Evolutionary conservation across 805 yeast species (phyloP), one percentile per base, ranked within the genome.

Genomic region (Sugiyamaella valdiviana): DNA sequence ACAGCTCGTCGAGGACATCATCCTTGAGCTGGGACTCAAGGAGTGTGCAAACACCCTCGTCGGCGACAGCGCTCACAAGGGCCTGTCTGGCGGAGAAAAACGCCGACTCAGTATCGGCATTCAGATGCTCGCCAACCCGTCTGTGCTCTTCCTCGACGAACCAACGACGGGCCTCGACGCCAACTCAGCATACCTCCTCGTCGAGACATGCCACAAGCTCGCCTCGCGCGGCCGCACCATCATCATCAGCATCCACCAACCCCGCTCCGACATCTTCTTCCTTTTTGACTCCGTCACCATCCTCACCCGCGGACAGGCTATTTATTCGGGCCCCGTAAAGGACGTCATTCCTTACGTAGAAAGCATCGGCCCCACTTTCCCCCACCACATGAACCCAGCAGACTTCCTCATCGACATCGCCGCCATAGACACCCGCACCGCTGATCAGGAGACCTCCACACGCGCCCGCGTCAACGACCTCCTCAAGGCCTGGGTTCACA

Each of bases 151-250:
- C 57, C 65, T 87, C 39, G 96, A 87, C 63, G 95, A 87, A 57
- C 95, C 95, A 5, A 87, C 95, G 0, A 86, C 95, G 0, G 95
- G 95, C 0, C 66, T 87, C 29, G 95, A 87, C 63, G 81, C 95
- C 4, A 80, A 79, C 52, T 80, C 89, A 10, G 90, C 95, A 0
- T 76, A 73, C 54, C 67, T 80, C 48, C 69, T 87, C 32, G 75
- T 87, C 14, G 68, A 74, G 40, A 78, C 86, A 0, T 71, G 88
- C 47, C 76, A 79, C 54, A 72, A 76, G 49, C 68, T 83, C 32
- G 80, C 85, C 0, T 61, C 61, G 39, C 63, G 67, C 12, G 90
- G 91, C 0, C 77, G 87, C 49, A 83, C 93, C 0, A 74, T 88
- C 20, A 73, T 87, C 2, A 68, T 85, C 63, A 82, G 89, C 44